phyloP scores from a whole-genome alignment of 495 filamentous ascomycete genomes.

The Aspergillus steynii region DNA sequence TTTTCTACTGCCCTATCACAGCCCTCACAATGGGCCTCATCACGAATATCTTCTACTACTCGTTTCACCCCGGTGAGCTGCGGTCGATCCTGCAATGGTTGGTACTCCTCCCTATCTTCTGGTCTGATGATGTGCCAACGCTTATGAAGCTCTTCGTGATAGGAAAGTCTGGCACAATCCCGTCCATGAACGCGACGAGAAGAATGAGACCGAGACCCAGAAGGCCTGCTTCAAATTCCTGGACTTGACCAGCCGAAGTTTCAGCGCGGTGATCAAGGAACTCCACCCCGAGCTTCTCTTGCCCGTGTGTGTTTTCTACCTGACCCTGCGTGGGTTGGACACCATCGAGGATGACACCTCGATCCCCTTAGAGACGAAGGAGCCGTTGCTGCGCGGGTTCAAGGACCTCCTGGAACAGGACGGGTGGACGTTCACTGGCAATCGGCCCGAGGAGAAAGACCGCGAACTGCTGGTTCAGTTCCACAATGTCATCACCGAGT shows the following conservation, averaged over 20 bases:
- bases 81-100: constrained; percentile 93
- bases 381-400: constrained; percentile 82
- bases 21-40: constrained; percentile 50
- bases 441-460: constrained; percentile 92
- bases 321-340: constrained; percentile 85
- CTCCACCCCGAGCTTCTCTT: constrained; percentile 90
- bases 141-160: constrained; percentile 21
- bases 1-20: constrained; percentile 6
- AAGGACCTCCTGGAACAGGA: constrained; percentile 72
- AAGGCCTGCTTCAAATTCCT: constrained; percentile 83
- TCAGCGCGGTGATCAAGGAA: constrained; percentile 91
- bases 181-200: constrained; percentile 76
- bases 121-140: constrained; percentile 13
- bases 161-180: constrained; percentile 98
- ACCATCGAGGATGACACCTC: constrained; percentile 99
- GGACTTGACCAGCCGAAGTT: constrained; percentile 87
- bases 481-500: constrained; percentile 80
- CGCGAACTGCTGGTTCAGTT: constrained; percentile 89
- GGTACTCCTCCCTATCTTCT: constrained; percentile 16
- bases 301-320: constrained; percentile 90
- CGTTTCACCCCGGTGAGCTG: constrained; percentile 75
- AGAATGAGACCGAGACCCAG: constrained; percentile 71
- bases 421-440: constrained; percentile 86
- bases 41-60: constrained; percentile 66
- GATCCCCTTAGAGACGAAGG: constrained; percentile 75